Base-by-base conservation (phyloP, 2,329 filamentous ascomycete species). In the Elsinoe ampelina region DNA sequence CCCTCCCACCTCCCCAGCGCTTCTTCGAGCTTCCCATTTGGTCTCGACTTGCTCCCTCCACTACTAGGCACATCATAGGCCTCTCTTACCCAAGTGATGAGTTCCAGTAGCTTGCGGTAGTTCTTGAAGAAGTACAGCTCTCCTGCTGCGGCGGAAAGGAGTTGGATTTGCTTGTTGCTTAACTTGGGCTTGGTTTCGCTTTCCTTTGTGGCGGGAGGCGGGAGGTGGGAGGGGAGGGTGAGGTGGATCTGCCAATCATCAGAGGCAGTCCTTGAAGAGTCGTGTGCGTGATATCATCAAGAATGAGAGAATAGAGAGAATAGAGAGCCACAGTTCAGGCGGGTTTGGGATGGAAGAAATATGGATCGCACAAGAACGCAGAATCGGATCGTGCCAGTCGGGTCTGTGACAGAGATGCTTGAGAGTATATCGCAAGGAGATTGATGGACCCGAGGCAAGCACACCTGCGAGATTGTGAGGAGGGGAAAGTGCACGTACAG, bases 81-180 rank as follows among this genome's bases (percentile, higher is more conserved):
- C 20, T 57, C 57, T 50, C 54, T 54, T 3, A 68, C 63, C 54
- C 61, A 57, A 19, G 54, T 55, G 54, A 66, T 65, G 1, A 70
- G 41, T 34, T 57, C 57, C 7, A 64, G 32, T 2, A 68, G 58
- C 57, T 73, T 71, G 63, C 80, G 77, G 61, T 82, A 84, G 61
- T 78, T 76, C 65, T 77, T 77, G 62, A 80, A 77, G 59, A 78
- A 75, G 35, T 77, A 77, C 72, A 85, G 81, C 48, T 84, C 76
- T 8, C 77, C 73, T 26, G 83, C 68, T 54, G 83, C 82, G 6
- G 77, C 77, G 32, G 71, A 69, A 42, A 81, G 73, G 58, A 68
- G 57, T 42, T 64, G 62, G 7, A 64, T 58, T 1, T 68, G 62
- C 36, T 63, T 64, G 59, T 68, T 70, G 43, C 61, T 57, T 36